These are phyloP conservation scores for Neofusicoccum parvum DNA, from an alignment of 2,329 filamentous ascomycete species.

Conservation along the genomic window DNA sequence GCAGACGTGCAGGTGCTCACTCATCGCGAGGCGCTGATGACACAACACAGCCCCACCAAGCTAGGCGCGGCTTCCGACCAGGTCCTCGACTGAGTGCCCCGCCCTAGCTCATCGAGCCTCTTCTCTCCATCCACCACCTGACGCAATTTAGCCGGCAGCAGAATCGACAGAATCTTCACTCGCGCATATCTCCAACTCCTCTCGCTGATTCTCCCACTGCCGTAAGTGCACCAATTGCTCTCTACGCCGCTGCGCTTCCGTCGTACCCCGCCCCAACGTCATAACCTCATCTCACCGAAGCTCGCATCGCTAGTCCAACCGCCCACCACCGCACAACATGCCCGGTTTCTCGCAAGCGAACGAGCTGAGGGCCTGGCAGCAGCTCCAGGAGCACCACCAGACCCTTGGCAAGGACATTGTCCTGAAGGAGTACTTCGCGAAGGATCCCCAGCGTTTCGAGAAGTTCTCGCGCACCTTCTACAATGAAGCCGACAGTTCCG, in stretches of 20 bases:
- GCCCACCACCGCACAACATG: conserved; percentile 42
- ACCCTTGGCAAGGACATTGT: conserved; percentile 85
- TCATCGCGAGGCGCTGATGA: conserved; percentile 16
- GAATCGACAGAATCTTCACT: background rate
- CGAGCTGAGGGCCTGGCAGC: conserved; percentile 82
- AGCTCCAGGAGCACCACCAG: conserved; percentile 89
- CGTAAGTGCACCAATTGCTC: conserved; percentile 6
- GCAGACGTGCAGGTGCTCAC: conserved; percentile 5
- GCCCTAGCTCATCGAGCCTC: background rate
- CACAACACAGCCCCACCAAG: conserved; percentile 7
- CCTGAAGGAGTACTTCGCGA: conserved; percentile 88
- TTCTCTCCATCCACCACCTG: conserved; percentile 5
- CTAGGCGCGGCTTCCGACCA: conserved; percentile 1
- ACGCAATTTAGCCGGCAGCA: background rate
- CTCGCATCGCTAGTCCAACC: conserved; percentile 8
- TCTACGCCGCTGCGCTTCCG: background rate
- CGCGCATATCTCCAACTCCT: background rate
- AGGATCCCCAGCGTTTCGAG: conserved; percentile 83
- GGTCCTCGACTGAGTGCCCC: background rate
- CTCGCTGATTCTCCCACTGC: background rate
- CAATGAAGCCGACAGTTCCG: conserved; percentile 74
- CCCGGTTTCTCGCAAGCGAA: conserved; percentile 78
- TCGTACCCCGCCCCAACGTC: conserved; percentile 13
- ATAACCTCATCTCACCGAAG: conserved; percentile 10
- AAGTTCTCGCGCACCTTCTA: conserved; percentile 87